Conservation (phyloP, 192 early-diverging fungal genomes). For the Coemansia sp. region DNA sequence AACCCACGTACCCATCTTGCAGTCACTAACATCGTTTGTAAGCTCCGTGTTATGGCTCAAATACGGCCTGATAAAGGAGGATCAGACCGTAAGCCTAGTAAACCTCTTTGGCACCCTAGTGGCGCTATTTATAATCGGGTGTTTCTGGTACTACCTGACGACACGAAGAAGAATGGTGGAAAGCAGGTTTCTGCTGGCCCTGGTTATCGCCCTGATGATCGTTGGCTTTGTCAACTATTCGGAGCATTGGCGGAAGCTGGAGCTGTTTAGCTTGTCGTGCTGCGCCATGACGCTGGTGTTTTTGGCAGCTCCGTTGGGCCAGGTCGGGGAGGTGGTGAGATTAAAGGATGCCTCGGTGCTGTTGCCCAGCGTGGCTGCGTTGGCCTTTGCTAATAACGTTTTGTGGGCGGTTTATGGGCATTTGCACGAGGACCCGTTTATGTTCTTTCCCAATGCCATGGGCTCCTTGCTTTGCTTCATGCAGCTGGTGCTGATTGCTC, state of each 20-base stretch:
- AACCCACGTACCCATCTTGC: conserved; percentile 22
- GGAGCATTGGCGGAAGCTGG: background rate
- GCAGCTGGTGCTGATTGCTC: conserved; percentile 37
- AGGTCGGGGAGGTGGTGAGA: conserved; percentile 26
- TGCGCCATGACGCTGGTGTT: conserved; percentile 37
- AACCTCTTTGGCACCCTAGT: conserved; percentile 23
- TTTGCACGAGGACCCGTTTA: conserved; percentile 28
- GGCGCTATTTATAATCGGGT: conserved; percentile 24
- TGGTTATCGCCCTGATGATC: background rate
- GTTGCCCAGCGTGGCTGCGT: conserved; percentile 27
- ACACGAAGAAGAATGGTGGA: conserved; percentile 15
- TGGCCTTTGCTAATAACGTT: conserved; percentile 40
- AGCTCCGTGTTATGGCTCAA: conserved; percentile 44
- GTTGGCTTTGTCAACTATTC: conserved; percentile 28
- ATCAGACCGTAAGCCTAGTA: conserved; percentile 16
- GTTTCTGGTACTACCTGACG: conserved; percentile 27
- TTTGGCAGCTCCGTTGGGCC: conserved; percentile 37
- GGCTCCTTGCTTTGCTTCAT: conserved; percentile 30
- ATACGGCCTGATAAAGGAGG: conserved; percentile 35
- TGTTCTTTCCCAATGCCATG: conserved; percentile 38
- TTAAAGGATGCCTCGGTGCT: conserved; percentile 35
- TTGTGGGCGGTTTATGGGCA: conserved; percentile 37
- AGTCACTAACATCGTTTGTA: conserved; percentile 34
- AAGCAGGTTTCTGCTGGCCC: conserved; percentile 6
- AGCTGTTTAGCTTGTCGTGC: conserved; percentile 27